Evolutionary conservation across 768 basidiomycete genomes (phyloP), one percentile per base, ranked within the genome.

Genomic region (Tubosaeta sp.): DNA sequence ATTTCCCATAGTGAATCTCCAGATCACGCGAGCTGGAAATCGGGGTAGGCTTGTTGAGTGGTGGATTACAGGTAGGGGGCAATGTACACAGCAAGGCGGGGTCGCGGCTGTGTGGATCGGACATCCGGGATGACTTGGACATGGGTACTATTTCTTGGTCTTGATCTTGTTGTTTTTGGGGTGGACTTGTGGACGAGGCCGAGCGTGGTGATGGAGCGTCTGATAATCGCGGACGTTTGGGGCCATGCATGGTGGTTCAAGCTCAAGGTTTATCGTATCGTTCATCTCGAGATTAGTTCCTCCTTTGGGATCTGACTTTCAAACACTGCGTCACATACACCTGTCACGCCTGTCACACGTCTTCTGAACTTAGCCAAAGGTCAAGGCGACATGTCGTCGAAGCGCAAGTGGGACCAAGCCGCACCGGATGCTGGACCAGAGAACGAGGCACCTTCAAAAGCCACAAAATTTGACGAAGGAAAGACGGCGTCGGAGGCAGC

Each of bases 321-420:
- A 69, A 67, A 10, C 43, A 5, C 32, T 16, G 1, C 19, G 54
- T 60, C 58, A 61, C 57, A 3, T 22, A 26, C 37, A 0, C 1
- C 12, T 16, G 66, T 67, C 46, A 56, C 63, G 22, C 1, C 17
- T 32, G 50, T 56, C 58, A 52, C 60, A 4, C 27, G 7, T 33
- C 22, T 48, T n/a, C 17, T 27, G 17, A 38, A 12, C 41, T 42
- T 22, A 42, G 41, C 12, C 7, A 27, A 43, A 26, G 27, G 12
- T 22, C 42, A 16, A 38, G 37, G 25, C 16, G 43, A 29, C 27
- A 84, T 85, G 84, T 82, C 84, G 12, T 79, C 82, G 19, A 88
- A 88, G 74, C 81, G 88, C 69, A 88, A 88, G 71, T 91, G 88
- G 90, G 91, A 93, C 57, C 82, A 85, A 32, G 83, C 76, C 6